Evolutionary conservation across 805 yeast genomes (phyloP).

Genomic region (Nakazawaea ishiwadae): DNA sequence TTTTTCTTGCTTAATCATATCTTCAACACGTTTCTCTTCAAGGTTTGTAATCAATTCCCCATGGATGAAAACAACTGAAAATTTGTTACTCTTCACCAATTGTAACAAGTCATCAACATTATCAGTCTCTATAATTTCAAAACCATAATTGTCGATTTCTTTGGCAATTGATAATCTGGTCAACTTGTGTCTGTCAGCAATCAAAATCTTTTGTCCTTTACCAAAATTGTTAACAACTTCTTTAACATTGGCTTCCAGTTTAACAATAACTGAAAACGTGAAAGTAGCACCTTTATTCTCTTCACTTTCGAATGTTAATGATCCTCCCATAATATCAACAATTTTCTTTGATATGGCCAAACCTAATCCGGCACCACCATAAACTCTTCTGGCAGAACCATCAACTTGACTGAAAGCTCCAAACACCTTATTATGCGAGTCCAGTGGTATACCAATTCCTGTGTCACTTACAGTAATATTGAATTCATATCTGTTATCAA

Average conservation of each 20-base stretch:
- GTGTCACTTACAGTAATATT: slow-evolving; percentile 40
- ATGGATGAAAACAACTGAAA: slow-evolving; percentile 7
- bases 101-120: slow-evolving; percentile 16
- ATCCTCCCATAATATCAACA: slow-evolving; percentile 46
- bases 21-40: background rate
- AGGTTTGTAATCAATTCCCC: background rate
- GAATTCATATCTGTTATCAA: slow-evolving; percentile 34
- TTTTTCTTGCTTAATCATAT: background rate
- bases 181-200: slow-evolving; percentile 29
- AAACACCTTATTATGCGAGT: slow-evolving; percentile 39
- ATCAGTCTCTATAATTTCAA: slow-evolving; percentile 24
- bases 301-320: slow-evolving; percentile 37
- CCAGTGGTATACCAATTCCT: slow-evolving; percentile 49
- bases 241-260: slow-evolving; percentile 23
- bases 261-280: slow-evolving; percentile 31
- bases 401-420: slow-evolving; percentile 55
- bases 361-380: slow-evolving; percentile 52
- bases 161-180: slow-evolving; percentile 28
- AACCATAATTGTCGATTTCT: slow-evolving; percentile 30
- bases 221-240: slow-evolving; percentile 14
- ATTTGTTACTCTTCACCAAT: slow-evolving; percentile 7
- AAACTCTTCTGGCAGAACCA: slow-evolving; percentile 44
- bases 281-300: slow-evolving; percentile 46
- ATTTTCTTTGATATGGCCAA: slow-evolving; percentile 43
- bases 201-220: slow-evolving; percentile 21